Evolutionary conservation across 108 stramenopile species (phyloP).

Genomic region (Phaeodactylum tricornutum): DNA sequence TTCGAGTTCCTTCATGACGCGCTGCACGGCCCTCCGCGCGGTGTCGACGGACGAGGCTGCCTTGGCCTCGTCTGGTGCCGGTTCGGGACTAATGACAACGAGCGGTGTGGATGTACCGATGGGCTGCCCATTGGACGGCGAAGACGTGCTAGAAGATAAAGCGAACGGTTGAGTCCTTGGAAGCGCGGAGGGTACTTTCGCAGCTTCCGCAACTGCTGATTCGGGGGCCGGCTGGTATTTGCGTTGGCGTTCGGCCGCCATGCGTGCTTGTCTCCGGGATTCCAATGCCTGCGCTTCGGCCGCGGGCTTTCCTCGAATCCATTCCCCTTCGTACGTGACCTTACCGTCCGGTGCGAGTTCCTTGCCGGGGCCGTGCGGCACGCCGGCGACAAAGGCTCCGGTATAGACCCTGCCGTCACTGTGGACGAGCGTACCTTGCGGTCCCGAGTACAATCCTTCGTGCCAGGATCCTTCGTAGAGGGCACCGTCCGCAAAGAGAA

Average conservation of each 20-base stretch:
- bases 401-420: constrained; percentile 6
- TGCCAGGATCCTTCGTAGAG: constrained; percentile 24
- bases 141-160: too few species aligned
- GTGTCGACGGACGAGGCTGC: background rate
- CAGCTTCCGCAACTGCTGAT: background rate
- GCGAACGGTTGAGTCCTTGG: too few species aligned
- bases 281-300: background rate
- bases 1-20: background rate
- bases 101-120: too few species aligned
- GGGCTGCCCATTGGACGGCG: too few species aligned
- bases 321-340: constrained; percentile 18
- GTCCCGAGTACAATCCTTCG: constrained; percentile 17
- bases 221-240: background rate
- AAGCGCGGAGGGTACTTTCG: background rate
- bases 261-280: background rate
- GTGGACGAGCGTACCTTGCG: constrained; percentile 10
- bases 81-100: background rate
- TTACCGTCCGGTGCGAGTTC: constrained; percentile 8
- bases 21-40: background rate
- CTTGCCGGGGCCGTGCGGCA: constrained; percentile 14
- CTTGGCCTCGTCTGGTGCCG: background rate
- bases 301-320: constrained; percentile 13
- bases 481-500: constrained; percentile 9
- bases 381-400: constrained; percentile 13
- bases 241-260: background rate